Evolutionary conservation across 2,329 filamentous ascomycete genomes (phyloP).

Genomic region (Macrophomina phaseolina): DNA sequence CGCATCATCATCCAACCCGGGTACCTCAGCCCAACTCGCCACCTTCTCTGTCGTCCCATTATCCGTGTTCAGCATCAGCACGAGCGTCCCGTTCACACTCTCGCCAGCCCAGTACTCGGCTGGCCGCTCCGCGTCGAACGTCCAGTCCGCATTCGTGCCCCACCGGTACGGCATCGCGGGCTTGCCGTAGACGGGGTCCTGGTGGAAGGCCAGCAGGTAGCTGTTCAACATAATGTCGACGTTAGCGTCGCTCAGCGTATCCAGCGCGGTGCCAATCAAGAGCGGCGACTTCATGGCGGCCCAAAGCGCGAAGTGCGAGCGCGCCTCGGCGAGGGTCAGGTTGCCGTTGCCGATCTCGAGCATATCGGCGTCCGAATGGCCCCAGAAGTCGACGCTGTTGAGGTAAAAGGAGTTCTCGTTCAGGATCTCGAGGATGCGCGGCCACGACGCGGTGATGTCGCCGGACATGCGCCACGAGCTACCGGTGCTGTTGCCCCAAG

Average conservation of each 20-base stretch:
- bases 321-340: conserved; percentile 39
- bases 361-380: conserved; percentile 48
- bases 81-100: conserved; percentile 34
- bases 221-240: conserved; percentile 48
- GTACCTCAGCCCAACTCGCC: conserved; percentile 34
- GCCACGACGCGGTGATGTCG: conserved; percentile 31
- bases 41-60: conserved; percentile 30
- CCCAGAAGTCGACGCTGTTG: conserved; percentile 45
- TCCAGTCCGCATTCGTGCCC: conserved; percentile 58
- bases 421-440: conserved; percentile 39
- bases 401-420: conserved; percentile 46
- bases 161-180: conserved; percentile 50
- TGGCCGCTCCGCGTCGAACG: conserved; percentile 49
- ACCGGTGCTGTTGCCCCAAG: conserved; percentile 57
- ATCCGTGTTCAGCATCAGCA: conserved; percentile 38
- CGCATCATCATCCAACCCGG: conserved; percentile 29
- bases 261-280: conserved; percentile 50
- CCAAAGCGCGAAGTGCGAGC: conserved; percentile 49
- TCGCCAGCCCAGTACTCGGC: conserved; percentile 39
- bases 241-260: conserved; percentile 45
- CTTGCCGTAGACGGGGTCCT: conserved; percentile 50
- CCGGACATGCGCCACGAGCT: conserved; percentile 49
- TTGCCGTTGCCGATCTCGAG: conserved; percentile 49
- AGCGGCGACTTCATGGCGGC: conserved; percentile 50
- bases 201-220: conserved; percentile 52